phyloP scores from a whole-genome alignment of 139 green algal species.

The Chlorella sorokiniana region DNA sequence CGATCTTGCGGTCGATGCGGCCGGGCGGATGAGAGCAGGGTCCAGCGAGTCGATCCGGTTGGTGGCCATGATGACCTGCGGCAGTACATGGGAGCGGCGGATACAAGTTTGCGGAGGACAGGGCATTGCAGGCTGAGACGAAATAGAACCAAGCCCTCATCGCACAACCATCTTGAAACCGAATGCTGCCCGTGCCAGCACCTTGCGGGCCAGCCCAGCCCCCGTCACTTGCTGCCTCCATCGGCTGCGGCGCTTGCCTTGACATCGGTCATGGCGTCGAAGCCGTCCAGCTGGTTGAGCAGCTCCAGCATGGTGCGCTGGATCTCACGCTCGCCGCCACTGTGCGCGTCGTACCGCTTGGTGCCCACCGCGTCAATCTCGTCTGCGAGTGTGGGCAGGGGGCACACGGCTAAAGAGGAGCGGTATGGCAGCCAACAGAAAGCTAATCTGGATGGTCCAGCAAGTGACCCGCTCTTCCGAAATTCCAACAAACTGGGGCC shows the following conservation, averaged over 20 bases:
- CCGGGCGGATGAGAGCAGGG: slow-evolving; percentile 95
- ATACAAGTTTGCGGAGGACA: neutral
- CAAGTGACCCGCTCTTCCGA: neutral
- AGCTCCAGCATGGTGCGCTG: slow-evolving; percentile 99
- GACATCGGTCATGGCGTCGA: slow-evolving; percentile 93
- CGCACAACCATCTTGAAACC: no score
- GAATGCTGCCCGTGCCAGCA: no score
- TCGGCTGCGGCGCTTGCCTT: no score
- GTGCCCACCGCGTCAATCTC: slow-evolving; percentile 99
- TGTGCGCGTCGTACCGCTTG: slow-evolving; percentile 94
- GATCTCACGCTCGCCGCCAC: slow-evolving; percentile 96
- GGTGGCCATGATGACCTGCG: slow-evolving; percentile 97
- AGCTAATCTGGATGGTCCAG: neutral
- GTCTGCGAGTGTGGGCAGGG: slow-evolving; percentile 66
- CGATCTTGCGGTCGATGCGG: slow-evolving; percentile 95
- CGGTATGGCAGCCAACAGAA: neutral
- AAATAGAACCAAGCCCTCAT: neutral
- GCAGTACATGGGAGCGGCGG: neutral
- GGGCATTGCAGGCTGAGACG: neutral
- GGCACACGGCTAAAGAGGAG: neutral
- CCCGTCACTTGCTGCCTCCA: no score
- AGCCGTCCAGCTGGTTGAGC: slow-evolving; percentile 98
- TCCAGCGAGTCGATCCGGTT: slow-evolving; percentile 98
- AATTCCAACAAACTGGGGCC: no score
- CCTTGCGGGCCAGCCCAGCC: no score